Evolutionary conservation across 306 rosid genomes (phyloP).

Genomic region (Cyamopsis tetragonoloba): DNA sequence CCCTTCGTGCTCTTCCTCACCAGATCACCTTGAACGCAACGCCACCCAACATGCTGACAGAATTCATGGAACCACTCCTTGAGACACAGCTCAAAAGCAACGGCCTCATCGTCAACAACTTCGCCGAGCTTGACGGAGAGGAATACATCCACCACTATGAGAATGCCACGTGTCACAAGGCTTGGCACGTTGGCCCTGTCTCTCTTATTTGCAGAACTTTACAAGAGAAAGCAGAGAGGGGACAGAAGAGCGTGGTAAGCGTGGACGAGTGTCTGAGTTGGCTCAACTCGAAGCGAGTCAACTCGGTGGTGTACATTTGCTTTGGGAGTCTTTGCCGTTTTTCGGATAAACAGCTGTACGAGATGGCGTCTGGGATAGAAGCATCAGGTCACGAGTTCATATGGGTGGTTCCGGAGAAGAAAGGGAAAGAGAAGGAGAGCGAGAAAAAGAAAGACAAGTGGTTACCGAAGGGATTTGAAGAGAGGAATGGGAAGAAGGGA

Average conservation of each 20-base stretch:
- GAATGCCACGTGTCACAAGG: neutral
- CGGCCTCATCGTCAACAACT: constrained; percentile 29
- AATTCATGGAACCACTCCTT: neutral
- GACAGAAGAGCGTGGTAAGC: neutral
- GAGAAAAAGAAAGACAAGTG: constrained; percentile 2
- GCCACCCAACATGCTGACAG: neutral
- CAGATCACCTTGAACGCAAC: constrained; percentile 3
- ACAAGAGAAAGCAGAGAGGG: constrained; percentile 23
- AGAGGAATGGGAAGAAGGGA: neutral
- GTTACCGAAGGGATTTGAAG: constrained; percentile 23
- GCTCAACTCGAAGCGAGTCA: constrained; percentile 11
- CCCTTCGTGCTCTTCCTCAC: constrained; percentile 24
- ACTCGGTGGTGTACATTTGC: constrained; percentile 26
- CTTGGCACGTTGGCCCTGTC: constrained; percentile 37
- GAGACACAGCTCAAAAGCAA: constrained; percentile 22
- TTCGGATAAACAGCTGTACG: constrained; percentile 17
- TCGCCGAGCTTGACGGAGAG: constrained; percentile 24
- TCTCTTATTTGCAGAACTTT: neutral
- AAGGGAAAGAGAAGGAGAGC: constrained; percentile 1
- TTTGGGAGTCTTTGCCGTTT: constrained; percentile 19
- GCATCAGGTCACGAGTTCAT: neutral
- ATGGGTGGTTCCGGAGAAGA: constrained; percentile 30
- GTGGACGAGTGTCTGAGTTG: constrained; percentile 10
- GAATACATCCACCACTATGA: constrained; percentile 28
- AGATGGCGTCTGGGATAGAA: constrained; percentile 25